Conservation (phyloP, 1,284 basidiomycete genomes). For the Gyrodon tennesseensis region DNA sequence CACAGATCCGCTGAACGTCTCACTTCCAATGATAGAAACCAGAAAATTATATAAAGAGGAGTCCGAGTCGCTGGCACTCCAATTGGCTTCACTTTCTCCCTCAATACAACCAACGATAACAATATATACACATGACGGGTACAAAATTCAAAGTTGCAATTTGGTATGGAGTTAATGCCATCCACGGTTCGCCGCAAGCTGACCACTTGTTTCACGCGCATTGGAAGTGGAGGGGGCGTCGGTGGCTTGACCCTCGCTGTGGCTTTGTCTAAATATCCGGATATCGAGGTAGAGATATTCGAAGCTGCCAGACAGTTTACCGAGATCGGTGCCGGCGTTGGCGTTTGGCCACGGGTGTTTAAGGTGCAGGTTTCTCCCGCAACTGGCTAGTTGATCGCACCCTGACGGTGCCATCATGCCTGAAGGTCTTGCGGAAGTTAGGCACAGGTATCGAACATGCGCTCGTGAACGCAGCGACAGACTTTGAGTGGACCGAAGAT, state of each 20-base stretch:
- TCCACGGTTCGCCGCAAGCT: background rate
- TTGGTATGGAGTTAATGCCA: slow-evolving; percentile 31
- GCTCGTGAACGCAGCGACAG: slow-evolving; percentile 46
- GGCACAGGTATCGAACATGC: slow-evolving; percentile 51
- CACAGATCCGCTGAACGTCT: background rate
- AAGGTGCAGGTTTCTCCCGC: slow-evolving; percentile 16
- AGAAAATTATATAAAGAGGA: slow-evolving; percentile 21
- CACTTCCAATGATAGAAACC: no score
- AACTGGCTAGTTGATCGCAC: background rate
- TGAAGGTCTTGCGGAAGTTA: slow-evolving; percentile 54
- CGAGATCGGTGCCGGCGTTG: slow-evolving; percentile 61
- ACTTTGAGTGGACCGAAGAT: slow-evolving; percentile 47
- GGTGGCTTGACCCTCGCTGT: slow-evolving; percentile 51
- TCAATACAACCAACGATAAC: background rate
- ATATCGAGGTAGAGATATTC: slow-evolving; percentile 57
- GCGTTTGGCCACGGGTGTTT: slow-evolving; percentile 52
- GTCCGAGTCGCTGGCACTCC: no score
- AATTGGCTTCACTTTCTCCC: background rate
- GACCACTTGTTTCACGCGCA: slow-evolving; percentile 2
- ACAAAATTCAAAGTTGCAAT: slow-evolving; percentile 41
- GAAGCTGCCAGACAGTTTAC: slow-evolving; percentile 52
- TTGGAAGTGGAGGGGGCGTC: slow-evolving; percentile 54
- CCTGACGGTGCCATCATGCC: slow-evolving; percentile 24
- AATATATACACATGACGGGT: slow-evolving; percentile 22
- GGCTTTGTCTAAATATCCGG: slow-evolving; percentile 51